Evolutionary conservation across 2,329 filamentous ascomycete genomes (phyloP).

Genomic region (Clarireedia sp.): DNA sequence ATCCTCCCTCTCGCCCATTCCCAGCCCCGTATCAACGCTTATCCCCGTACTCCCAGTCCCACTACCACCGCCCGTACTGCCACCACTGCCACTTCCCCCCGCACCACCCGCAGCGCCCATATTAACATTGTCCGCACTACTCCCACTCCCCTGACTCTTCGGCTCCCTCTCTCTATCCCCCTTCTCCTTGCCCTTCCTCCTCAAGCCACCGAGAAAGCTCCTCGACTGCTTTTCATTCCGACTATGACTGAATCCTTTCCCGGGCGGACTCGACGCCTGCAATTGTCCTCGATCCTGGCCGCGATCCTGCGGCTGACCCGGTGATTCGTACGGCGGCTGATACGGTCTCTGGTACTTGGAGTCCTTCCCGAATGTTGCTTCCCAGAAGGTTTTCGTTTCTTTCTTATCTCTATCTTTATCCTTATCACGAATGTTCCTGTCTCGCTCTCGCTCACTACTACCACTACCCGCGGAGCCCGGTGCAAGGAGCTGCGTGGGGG

Average conservation of each 20-base stretch:
- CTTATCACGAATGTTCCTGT: neutral
- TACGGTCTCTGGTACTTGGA: slow-evolving; percentile 20
- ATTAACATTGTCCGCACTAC: neutral
- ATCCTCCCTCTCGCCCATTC: neutral
- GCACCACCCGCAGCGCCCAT: neutral
- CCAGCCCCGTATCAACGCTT: neutral
- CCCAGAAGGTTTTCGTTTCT: slow-evolving; percentile 29
- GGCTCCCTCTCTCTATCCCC: neutral
- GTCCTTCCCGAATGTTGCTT: slow-evolving; percentile 27
- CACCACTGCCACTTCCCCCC: neutral
- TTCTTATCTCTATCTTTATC: slow-evolving; percentile 14
- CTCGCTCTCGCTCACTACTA: slow-evolving; percentile 10
- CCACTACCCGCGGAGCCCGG: slow-evolving; percentile 22
- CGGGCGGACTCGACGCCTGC: slow-evolving; percentile 16
- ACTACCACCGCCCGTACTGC: neutral
- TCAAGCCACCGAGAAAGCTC: slow-evolving; percentile 25
- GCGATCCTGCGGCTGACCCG: neutral
- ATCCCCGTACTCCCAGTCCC: neutral
- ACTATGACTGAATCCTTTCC: slow-evolving; percentile 18
- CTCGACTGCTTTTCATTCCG: slow-evolving; percentile 23
- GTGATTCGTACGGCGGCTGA: neutral
- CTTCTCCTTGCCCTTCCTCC: slow-evolving; percentile 15
- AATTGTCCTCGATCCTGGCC: slow-evolving; percentile 6
- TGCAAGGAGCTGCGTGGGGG: neutral
- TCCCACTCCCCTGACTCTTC: slow-evolving; percentile 8